Conservation (phyloP, 2,329 filamentous ascomycete genomes). For the Fusarium austroafricanum region DNA sequence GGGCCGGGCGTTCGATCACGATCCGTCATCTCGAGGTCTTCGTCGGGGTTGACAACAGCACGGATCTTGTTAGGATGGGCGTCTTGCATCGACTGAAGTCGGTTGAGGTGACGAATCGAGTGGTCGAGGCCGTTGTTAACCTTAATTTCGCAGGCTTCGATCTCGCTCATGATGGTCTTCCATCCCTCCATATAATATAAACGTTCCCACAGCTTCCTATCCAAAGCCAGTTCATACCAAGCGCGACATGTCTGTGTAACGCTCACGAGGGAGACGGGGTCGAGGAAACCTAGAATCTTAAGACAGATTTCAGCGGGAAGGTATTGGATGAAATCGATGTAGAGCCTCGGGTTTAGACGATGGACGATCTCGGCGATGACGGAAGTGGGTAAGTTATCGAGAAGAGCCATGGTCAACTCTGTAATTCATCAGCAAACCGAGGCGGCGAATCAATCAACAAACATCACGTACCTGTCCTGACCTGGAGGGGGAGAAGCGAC, state of each 20-base stretch:
- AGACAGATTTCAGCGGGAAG: slow-evolving; percentile 92
- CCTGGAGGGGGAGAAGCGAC: slow-evolving; percentile 59
- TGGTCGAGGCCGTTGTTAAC: slow-evolving; percentile 59
- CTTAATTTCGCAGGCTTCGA: slow-evolving; percentile 73
- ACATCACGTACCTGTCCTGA: slow-evolving; percentile 60
- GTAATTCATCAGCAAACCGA: slow-evolving; percentile 24
- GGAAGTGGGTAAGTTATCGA: slow-evolving; percentile 82
- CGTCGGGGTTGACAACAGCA: slow-evolving; percentile 61
- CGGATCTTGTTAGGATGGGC: slow-evolving; percentile 65
- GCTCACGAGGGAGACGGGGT: slow-evolving; percentile 81
- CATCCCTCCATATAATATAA: slow-evolving; percentile 90
- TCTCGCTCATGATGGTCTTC: slow-evolving; percentile 75
- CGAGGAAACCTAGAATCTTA: slow-evolving; percentile 87
- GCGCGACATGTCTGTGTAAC: slow-evolving; percentile 82
- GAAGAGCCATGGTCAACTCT: slow-evolving; percentile 85
- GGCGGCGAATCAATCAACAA: background rate
- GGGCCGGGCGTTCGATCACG: slow-evolving; percentile 46
- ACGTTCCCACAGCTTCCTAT: slow-evolving; percentile 86
- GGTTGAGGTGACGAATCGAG: slow-evolving; percentile 56
- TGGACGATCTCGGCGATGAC: slow-evolving; percentile 84
- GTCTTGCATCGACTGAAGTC: slow-evolving; percentile 60
- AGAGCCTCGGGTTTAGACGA: slow-evolving; percentile 82
- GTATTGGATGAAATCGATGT: slow-evolving; percentile 89
- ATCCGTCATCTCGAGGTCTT: slow-evolving; percentile 63
- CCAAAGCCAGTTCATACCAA: slow-evolving; percentile 85